These are phyloP conservation scores for Singerocomus rubriflavus DNA, from an alignment of 1,284 basidiomycete genomes.

Conservation along the genomic window DNA sequence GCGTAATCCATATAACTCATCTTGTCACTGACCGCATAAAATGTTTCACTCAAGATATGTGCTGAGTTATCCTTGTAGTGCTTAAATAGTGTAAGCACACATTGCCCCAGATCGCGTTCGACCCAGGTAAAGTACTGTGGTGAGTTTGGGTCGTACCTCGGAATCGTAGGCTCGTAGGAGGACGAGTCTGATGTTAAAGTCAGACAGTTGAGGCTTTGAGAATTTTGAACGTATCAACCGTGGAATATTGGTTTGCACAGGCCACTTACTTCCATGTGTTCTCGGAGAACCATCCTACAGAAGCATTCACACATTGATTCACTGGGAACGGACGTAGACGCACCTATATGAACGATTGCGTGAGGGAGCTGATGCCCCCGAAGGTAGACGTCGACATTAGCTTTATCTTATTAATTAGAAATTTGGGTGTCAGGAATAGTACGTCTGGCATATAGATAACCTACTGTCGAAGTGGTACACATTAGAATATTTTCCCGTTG, in stretches of 20 bases:
- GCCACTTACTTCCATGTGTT: slow-evolving; percentile 29
- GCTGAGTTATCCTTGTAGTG: slow-evolving; percentile 25
- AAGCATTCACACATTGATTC: neutral
- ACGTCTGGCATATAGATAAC: neutral
- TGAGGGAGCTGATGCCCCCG: slow-evolving; percentile 22
- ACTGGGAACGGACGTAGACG: neutral
- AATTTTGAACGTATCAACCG: neutral
- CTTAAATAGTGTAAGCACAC: slow-evolving; percentile 30
- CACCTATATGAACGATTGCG: slow-evolving; percentile 26
- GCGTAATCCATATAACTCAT: slow-evolving; percentile 24
- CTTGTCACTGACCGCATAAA: slow-evolving; percentile 27
- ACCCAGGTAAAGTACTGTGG: slow-evolving; percentile 30
- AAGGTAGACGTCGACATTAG: slow-evolving; percentile 30
- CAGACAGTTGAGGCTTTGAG: slow-evolving; percentile 8
- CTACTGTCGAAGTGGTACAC: slow-evolving; percentile 25
- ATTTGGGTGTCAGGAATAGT: neutral
- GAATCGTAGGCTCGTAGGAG: slow-evolving; percentile 19
- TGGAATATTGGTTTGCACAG: neutral
- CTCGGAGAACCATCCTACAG: slow-evolving; percentile 30
- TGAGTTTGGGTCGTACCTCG: slow-evolving; percentile 19
- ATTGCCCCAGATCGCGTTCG: slow-evolving; percentile 29
- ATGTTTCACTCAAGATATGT: slow-evolving; percentile 22
- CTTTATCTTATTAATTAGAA: slow-evolving; percentile 26
- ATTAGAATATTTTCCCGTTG: slow-evolving; percentile 21
- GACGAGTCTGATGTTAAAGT: slow-evolving; percentile 11